These are phyloP conservation scores for Gynostemma pentaphyllum DNA, from an alignment of 306 rosid genomes.

Conservation along the genomic window DNA sequence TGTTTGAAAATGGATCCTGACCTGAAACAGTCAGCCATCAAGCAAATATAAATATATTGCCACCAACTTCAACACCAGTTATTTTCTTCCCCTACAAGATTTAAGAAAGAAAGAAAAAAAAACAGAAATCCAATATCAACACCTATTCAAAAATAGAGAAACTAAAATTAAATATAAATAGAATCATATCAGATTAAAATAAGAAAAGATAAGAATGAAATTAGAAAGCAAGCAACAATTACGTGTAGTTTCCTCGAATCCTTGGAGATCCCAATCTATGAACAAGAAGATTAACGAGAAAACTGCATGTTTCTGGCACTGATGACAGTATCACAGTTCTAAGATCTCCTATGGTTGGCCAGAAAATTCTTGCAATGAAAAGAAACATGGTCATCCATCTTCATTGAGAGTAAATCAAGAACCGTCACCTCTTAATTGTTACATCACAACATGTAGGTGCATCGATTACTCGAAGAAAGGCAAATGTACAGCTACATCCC, in stretches of 20 bases:
- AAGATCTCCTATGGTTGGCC: background rate
- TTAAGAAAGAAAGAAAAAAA: too few relatives aligned
- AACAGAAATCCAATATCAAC: background rate
- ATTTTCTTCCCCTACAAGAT: slow-evolving; percentile 4
- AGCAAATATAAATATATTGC: background rate
- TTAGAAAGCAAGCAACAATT: background rate
- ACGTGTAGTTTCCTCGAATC: background rate
- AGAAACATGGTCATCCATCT: background rate
- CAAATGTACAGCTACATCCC: background rate
- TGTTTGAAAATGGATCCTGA: background rate
- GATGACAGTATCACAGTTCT: background rate
- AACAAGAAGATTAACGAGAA: slow-evolving; percentile 7
- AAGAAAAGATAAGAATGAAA: background rate
- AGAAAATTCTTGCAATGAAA: slow-evolving; percentile 7
- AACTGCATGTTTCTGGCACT: background rate
- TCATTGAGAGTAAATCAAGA: slow-evolving; percentile 1
- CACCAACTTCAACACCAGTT: slow-evolving; percentile 4
- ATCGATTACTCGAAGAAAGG: background rate
- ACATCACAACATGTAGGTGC: background rate
- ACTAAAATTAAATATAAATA: background rate
- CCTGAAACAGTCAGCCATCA: slow-evolving; percentile 5
- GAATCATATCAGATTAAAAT: background rate
- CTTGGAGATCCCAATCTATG: background rate
- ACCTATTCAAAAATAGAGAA: background rate
- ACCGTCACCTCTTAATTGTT: background rate